These are phyloP conservation scores for Blastobotrys proliferans DNA, from an alignment of 1,139 yeast species.

Conservation along the genomic window DNA sequence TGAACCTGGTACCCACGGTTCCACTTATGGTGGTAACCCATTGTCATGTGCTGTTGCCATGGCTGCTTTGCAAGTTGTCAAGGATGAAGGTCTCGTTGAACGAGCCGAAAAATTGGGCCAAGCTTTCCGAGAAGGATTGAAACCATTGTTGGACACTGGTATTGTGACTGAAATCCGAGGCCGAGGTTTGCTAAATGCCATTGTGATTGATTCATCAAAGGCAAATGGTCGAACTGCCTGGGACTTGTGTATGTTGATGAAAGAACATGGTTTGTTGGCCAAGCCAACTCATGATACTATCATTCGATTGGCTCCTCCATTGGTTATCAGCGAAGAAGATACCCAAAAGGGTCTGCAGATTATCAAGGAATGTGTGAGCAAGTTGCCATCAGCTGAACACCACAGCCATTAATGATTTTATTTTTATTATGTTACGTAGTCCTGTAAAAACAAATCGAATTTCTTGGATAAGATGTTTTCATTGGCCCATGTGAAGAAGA, in stretches of 20 bases:
- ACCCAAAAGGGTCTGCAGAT: conserved; percentile 73
- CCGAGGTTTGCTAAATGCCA: conserved; percentile 81
- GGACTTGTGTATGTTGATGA: conserved; percentile 91
- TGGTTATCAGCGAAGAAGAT: conserved; percentile 86
- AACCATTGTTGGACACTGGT: conserved; percentile 55
- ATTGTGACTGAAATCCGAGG: conserved; percentile 91
- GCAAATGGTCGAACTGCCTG: conserved; percentile 92
- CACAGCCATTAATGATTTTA: conserved; percentile 1
- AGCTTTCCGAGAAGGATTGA: conserved; percentile 61
- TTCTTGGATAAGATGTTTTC: too few relatives aligned
- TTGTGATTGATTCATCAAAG: conserved; percentile 80
- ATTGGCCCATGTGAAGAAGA: too few relatives aligned
- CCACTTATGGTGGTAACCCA: conserved; percentile 98
- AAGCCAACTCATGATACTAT: conserved; percentile 97
- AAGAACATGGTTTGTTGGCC: conserved; percentile 84
- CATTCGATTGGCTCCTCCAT: conserved; percentile 93
- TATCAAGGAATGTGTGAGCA: conserved; percentile 58
- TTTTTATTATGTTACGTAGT: background rate
- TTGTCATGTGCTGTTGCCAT: conserved; percentile 90
- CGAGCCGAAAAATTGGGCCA: conserved; percentile 72
- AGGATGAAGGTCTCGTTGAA: conserved; percentile 81
- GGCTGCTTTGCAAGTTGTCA: conserved; percentile 88
- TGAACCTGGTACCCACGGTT: conserved; percentile 96
- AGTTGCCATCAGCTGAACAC: conserved; percentile 42
- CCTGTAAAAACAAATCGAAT: background rate